A percentile compares a stretch with the other conserved stretches of the same genome.
Evolutionary conservation across 352 stramenopile genomes (phyloP).

Genomic region (Globisporangium heterothallicum): DNA sequence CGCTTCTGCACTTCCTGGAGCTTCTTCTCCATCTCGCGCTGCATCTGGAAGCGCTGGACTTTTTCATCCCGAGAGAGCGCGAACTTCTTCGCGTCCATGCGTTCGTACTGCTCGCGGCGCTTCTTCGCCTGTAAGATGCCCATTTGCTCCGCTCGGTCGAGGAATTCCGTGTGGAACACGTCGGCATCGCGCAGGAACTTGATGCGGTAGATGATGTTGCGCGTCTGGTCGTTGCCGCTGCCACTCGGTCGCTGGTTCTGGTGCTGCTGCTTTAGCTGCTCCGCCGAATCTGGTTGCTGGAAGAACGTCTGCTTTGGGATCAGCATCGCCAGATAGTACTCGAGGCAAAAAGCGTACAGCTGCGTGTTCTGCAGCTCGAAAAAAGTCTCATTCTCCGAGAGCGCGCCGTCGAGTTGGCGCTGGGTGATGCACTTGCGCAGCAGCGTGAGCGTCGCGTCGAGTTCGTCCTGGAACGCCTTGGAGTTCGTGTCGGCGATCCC

Average conservation of each 20-base stretch:
- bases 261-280: constrained; percentile 15
- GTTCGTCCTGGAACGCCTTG: constrained; percentile 42
- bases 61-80: constrained; percentile 71
- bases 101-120: constrained; percentile 71
- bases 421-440: constrained; percentile 40
- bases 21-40: constrained; percentile 73
- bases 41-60: constrained; percentile 73
- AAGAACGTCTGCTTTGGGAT: constrained; percentile 74
- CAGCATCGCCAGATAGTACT: constrained; percentile 80
- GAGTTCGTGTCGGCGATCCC: constrained; percentile 33
- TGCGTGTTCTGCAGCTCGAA: constrained; percentile 79
- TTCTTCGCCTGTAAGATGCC: constrained; percentile 62
- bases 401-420: constrained; percentile 54
- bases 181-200: constrained; percentile 66
- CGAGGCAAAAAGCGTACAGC: constrained; percentile 75
- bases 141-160: constrained; percentile 61
- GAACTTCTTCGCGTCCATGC: constrained; percentile 63
- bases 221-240: constrained; percentile 36
- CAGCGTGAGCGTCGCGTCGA: constrained; percentile 24
- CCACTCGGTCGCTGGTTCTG: constrained; percentile 10
- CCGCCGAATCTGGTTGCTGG: constrained; percentile 21
- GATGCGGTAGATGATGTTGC: constrained; percentile 60
- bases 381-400: constrained; percentile 70
- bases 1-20: constrained; percentile 47
- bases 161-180: constrained; percentile 71